phyloP scores from a whole-genome alignment of 352 stramenopile genomes.

The Phytopythium oedochilum region DNA sequence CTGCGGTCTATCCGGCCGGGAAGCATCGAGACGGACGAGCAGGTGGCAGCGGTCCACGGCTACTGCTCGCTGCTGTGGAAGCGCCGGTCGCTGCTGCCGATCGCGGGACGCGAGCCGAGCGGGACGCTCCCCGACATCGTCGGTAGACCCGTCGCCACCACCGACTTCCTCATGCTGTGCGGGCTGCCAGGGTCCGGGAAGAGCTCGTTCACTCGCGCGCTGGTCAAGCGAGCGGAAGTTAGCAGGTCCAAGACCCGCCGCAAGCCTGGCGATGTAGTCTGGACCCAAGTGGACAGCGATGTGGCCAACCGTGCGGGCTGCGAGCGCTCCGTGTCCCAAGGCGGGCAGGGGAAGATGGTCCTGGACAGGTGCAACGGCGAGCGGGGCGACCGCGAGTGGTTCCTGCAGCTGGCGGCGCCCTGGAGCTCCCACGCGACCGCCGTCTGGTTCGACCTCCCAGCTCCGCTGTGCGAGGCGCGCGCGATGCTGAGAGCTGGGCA shows the following conservation, averaged over 20 bases:
- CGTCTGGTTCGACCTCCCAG: slow-evolving; percentile 53
- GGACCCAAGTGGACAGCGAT: slow-evolving; percentile 50
- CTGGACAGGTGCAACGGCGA: slow-evolving; percentile 59
- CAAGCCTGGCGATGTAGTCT: slow-evolving; percentile 9
- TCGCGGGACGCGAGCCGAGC: slow-evolving; percentile 17
- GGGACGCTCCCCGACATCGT: slow-evolving; percentile 27
- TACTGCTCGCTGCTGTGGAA: slow-evolving; percentile 64
- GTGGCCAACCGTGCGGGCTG: slow-evolving; percentile 32
- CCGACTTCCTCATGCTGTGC: slow-evolving; percentile 53
- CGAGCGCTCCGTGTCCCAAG: slow-evolving; percentile 17
- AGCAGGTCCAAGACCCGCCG: neutral
- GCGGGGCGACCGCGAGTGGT: slow-evolving; percentile 29
- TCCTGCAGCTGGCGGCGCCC: slow-evolving; percentile 33
- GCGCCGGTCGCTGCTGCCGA: slow-evolving; percentile 29
- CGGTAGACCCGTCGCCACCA: slow-evolving; percentile 20
- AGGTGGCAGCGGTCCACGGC: slow-evolving; percentile 33
- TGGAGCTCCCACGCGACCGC: slow-evolving; percentile 55
- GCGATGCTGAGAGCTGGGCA: slow-evolving; percentile 40
- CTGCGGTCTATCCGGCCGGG: slow-evolving; percentile 41
- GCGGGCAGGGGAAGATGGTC: slow-evolving; percentile 33
- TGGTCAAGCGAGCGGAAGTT: slow-evolving; percentile 29
- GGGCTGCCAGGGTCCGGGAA: slow-evolving; percentile 55
- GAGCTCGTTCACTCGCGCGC: slow-evolving; percentile 45
- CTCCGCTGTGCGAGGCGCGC: slow-evolving; percentile 34
- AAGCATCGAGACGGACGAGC: slow-evolving; percentile 52